Conservation (phyloP, 805 yeast genomes). For the Martiniozyma abietophila region DNA sequence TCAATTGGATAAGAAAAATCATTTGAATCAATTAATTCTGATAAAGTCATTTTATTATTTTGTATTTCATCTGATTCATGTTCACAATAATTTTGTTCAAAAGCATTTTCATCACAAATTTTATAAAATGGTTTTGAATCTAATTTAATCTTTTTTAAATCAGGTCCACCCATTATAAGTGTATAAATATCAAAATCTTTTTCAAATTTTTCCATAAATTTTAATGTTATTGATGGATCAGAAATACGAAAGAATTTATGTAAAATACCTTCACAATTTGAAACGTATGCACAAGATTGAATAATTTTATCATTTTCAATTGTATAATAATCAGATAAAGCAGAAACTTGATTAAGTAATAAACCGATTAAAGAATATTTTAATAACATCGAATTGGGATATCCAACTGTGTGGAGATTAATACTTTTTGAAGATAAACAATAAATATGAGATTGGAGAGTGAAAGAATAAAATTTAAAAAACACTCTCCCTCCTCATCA, state of each 20-base stretch:
- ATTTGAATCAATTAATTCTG: conserved; percentile 15
- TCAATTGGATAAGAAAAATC: conserved; percentile 13
- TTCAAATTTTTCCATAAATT: conserved; percentile 7
- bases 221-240: conserved; percentile 12
- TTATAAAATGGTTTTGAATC: conserved; percentile 19
- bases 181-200: conserved; percentile 14
- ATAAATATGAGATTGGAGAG: too few species aligned
- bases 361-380: too few species aligned
- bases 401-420: too few species aligned
- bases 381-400: too few species aligned
- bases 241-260: conserved; percentile 1
- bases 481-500: too few species aligned
- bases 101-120: conserved; percentile 26
- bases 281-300: conserved; percentile 26
- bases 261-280: conserved; percentile 15
- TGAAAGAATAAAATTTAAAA: too few species aligned
- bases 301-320: conserved; percentile 16
- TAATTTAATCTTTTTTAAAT: conserved; percentile 18
- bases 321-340: conserved; percentile 19
- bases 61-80: conserved; percentile 13
- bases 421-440: too few species aligned
- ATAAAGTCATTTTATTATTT: conserved; percentile 10
- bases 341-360: too few species aligned
- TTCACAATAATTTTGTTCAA: conserved; percentile 16
- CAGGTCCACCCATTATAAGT: conserved; percentile 18